Base-by-base conservation (phyloP, 768 basidiomycete species). In the Tricholoma matsutake region DNA sequence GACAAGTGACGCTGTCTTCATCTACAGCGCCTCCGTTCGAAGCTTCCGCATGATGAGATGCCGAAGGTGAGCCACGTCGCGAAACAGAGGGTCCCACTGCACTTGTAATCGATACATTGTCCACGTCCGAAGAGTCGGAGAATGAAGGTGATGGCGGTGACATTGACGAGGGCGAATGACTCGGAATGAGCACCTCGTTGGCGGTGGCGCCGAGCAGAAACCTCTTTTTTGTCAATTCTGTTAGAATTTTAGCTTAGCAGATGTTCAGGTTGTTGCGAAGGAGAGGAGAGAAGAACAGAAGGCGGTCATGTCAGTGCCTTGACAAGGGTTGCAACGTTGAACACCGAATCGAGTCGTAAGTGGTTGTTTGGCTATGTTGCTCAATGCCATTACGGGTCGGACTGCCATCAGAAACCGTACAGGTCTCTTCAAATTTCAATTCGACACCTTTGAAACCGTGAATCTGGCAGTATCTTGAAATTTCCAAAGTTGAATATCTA, bases 1-100 rank as follows among this genome's bases (percentile, higher is more conserved):
- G 83, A 75, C 94, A 96, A 29, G 82, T 86, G 63, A 86, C 88
- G 28, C 83, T 86, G 68, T 91, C 89, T 11, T 74, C 79, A 31
- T 74, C 75, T 31, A 68, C 61, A 22, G 63, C 47, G 61, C 32
- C 56, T n/a, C 16, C 31, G 20, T 32, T 65, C 51, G 29, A 57
- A 56, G 20, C 63, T 58, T 35, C 58, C 57, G 7, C 41, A 56
- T 18, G 67, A 62, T n/a, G 59, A 56, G 35, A 37, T 57, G 66
- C 54, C 58, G 64, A 64, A 16, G 81, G 81, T 5, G 81, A 81
- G 31, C 68, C 75, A 35, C 76, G 69, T 37, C 78, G 75, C 13
- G 81, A 82, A 14, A 62, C 70, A 9, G 76, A 76, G 2, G 54
- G 57, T 6, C 64, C 65, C 66, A 67, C 70, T 31, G 41, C 32